Conservation (phyloP, 75 land plant species). For the Selaginella tamariscina region DNA sequence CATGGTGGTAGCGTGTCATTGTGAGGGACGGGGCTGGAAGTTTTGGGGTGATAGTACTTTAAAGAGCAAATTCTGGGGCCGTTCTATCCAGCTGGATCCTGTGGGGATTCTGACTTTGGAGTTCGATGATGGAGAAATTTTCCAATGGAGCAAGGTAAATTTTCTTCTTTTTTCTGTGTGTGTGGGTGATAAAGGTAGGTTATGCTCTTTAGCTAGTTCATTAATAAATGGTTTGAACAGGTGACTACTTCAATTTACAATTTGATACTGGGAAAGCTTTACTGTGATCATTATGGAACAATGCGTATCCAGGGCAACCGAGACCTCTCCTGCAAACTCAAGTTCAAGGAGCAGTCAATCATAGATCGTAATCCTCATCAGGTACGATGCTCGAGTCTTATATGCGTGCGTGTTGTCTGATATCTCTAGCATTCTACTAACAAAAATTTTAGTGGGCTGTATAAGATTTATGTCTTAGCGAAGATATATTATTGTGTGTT, state of each 20-base stretch:
- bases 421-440: background rate
- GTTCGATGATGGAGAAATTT: slow-evolving; percentile 11
- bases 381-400: no score
- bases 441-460: background rate
- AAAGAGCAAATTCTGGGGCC: slow-evolving; percentile 12
- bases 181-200: no score
- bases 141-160: slow-evolving; percentile 5
- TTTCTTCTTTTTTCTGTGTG: no score
- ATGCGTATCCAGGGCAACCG: slow-evolving; percentile 1
- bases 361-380: slow-evolving; percentile 5
- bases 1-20: slow-evolving; percentile 5
- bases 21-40: slow-evolving; percentile 4
- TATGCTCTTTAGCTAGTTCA: no score
- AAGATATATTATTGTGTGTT: no score
- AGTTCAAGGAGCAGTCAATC: slow-evolving; percentile 9
- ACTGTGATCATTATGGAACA: slow-evolving; percentile 11
- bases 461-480: background rate
- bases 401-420: no score
- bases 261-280: slow-evolving; percentile 10
- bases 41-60: slow-evolving; percentile 10
- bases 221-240: background rate
- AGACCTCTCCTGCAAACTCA: background rate
- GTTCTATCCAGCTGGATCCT: slow-evolving; percentile 5
- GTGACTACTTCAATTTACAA: slow-evolving; percentile 8
- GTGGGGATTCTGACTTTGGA: slow-evolving; percentile 2